Base-by-base conservation (phyloP, 2,329 filamentous ascomycete species). In the Fusarium sarcochroum region DNA sequence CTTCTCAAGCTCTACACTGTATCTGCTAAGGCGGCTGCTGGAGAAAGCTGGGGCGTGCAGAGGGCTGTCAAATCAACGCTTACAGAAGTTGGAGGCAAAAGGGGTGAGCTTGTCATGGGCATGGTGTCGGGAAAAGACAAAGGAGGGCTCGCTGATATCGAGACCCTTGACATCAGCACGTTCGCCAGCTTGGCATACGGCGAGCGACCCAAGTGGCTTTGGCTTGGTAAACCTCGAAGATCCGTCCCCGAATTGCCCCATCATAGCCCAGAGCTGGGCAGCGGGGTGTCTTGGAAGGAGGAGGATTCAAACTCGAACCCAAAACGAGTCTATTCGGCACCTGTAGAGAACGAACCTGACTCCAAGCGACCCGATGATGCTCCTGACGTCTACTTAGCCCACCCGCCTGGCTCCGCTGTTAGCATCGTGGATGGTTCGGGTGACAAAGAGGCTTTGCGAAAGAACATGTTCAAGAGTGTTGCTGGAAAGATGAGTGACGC, bases 51-150 rank as follows among this genome's bases (percentile, higher is more conserved):
- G 93, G 92, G 91, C 17, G 93, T 97, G n/a, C 93, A 94, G 50
- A 91, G 93, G 74, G 94, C 95, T 18, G 93, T 99, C 73, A 98
- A 98, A 77, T 97, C 93, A 5, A 98, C 95, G 0, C 92, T 98
- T 46, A 94, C 92, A 18, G 96, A 98, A 79, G 89, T 99, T 38
- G 93, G 93, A 70, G 95, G 96, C 15, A 97, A 98, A 77, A 91
- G 95, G 53, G 94, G 94, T 47, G 95, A 98, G 78, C 92, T 98
- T 81, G 91, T 98, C 46, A 93, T 97, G 84, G 94, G 93, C n/a
- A 97, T 97, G 84, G 94, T 97, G 7, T 92, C 90, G 38, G 90
- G 92, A 25, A 90, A 91, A 47, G 94, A 97, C 72, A 97, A 97
- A 79, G 93, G 90, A 57, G 93, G 93, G 5, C 94, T 98, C 69